Evolutionary conservation across 345 rosid species (phyloP).

Genomic region (Populus deltoides): DNA sequence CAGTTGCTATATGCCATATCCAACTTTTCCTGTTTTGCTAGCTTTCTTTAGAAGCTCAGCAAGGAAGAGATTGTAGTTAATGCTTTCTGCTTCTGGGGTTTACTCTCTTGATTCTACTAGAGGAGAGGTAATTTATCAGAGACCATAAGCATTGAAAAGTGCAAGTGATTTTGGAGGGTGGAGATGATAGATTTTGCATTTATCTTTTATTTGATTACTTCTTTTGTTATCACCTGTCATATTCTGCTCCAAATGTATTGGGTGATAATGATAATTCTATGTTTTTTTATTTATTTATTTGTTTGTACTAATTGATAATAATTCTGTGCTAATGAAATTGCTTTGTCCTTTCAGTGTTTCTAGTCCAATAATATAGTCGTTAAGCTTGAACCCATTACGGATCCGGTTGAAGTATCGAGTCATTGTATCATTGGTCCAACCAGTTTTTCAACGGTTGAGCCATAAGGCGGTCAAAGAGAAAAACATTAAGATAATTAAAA

Average conservation of each 20-base stretch:
- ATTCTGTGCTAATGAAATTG: not conserved
- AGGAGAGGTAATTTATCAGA: not conserved
- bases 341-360: not conserved
- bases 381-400: no score
- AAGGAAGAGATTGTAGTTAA: not conserved
- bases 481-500: no score
- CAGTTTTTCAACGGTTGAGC: no score
- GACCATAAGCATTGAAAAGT: slow-evolving; percentile 1
- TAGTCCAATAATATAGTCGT: not conserved
- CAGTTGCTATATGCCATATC: not conserved
- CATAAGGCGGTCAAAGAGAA: no score
- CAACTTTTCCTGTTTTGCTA: not conserved
- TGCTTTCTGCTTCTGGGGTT: not conserved
- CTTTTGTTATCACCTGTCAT: not conserved
- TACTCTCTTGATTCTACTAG: not conserved
- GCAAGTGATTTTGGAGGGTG: not conserved
- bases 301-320: not conserved
- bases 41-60: not conserved
- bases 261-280: not conserved
- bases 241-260: not conserved
- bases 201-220: not conserved
- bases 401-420: no score
- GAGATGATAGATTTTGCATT: not conserved
- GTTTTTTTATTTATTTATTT: not conserved
- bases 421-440: no score